Evolutionary conservation across 352 stramenopile species (phyloP).

Genomic region (Phytophthora fragariae): DNA sequence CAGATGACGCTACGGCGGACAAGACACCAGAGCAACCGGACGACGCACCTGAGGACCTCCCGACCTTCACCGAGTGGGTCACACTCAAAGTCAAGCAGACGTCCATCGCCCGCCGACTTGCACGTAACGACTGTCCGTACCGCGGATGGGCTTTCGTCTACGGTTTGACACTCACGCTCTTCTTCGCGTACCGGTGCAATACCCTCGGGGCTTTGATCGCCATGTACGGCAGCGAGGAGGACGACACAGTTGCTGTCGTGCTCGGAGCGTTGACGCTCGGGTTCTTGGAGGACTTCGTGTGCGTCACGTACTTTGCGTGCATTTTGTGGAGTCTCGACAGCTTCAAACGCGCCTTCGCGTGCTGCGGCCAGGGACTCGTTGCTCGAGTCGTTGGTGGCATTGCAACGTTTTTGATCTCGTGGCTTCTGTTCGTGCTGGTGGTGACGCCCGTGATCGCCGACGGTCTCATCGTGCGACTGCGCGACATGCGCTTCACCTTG

Average conservation of each 20-base stretch:
- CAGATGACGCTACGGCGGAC: neutral
- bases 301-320: conserved; percentile 5
- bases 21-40: neutral
- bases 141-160: conserved; percentile 1
- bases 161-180: conserved; percentile 1
- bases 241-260: neutral
- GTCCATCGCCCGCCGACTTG: neutral
- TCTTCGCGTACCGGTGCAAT: conserved; percentile 1
- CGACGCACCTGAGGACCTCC: neutral
- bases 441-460: conserved; percentile 42
- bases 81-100: neutral
- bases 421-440: conserved; percentile 32
- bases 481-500: conserved; percentile 50
- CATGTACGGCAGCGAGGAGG: neutral
- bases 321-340: neutral
- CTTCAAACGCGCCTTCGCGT: neutral
- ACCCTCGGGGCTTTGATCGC: neutral
- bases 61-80: neutral
- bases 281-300: neutral
- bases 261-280: neutral
- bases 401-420: conserved; percentile 35
- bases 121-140: neutral
- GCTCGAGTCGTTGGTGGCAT: conserved; percentile 1
- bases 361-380: neutral
- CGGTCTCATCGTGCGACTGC: conserved; percentile 40